Percentiles rank a stretch among this genome's conserved stretches.
These are phyloP conservation scores for Sphenostylis stenocarpa DNA, from an alignment of 306 rosid genomes.

Conservation along the genomic window DNA sequence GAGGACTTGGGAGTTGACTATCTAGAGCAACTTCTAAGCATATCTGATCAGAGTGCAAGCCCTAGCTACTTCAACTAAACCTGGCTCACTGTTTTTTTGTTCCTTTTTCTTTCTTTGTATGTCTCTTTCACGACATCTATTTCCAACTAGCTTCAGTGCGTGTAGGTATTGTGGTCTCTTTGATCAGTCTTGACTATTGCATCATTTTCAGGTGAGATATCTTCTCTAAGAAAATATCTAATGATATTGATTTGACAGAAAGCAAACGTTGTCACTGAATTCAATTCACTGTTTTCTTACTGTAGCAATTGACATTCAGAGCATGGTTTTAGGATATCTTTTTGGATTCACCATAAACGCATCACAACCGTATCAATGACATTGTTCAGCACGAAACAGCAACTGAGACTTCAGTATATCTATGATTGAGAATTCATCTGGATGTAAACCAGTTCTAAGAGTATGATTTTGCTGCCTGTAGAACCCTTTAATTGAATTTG, in stretches of 20 bases:
- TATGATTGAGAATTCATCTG: background rate
- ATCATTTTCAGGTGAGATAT: background rate
- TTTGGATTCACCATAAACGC: no score
- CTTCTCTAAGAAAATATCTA: background rate
- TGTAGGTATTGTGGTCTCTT: background rate
- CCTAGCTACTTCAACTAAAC: constrained; percentile 3
- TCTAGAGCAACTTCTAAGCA: constrained; percentile 57
- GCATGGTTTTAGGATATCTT: no score
- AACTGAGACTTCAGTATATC: no score
- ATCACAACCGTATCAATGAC: no score
- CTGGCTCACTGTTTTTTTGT: background rate
- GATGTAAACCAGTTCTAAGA: background rate
- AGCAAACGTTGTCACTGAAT: background rate
- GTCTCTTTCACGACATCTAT: background rate
- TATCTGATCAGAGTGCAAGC: constrained; percentile 23
- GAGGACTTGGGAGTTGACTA: constrained; percentile 69
- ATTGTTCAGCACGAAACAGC: no score
- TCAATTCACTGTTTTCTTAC: background rate
- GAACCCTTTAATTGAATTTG: background rate
- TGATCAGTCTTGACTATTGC: background rate
- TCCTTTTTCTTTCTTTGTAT: background rate
- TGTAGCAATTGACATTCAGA: background rate
- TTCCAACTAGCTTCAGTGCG: background rate
- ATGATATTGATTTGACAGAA: background rate
- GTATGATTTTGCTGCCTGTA: background rate